phyloP scores from a whole-genome alignment of 257 asterid genomes.

The Galeopsis tetrahit region DNA sequence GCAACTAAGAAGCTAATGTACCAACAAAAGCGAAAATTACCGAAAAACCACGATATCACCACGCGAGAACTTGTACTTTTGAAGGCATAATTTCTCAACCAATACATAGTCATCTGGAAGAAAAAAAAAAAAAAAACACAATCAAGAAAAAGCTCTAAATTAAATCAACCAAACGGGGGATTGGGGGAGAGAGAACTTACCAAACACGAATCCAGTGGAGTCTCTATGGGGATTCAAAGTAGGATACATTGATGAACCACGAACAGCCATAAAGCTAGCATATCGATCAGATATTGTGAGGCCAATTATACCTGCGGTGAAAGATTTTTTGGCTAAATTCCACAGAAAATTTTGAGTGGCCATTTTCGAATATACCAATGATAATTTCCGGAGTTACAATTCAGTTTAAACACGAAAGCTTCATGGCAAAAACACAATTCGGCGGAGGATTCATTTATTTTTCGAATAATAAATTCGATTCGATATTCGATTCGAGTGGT shows the following conservation, averaged over 20 bases:
- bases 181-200: constrained; percentile 37
- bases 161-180: not conserved
- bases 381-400: not conserved
- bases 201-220: constrained; percentile 43
- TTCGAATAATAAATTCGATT: no score
- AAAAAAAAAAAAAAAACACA: not conserved
- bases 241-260: constrained; percentile 86
- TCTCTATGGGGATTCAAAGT: constrained; percentile 65
- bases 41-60: constrained; percentile 86
- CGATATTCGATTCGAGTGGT: no score
- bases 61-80: constrained; percentile 67
- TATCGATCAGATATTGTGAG: constrained; percentile 77
- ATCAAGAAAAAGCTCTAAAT: not conserved
- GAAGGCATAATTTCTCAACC: constrained; percentile 82
- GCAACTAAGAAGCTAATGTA: not conserved
- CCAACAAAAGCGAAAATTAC: constrained; percentile 41
- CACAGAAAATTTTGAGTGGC: constrained; percentile 43
- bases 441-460: constrained; percentile 13
- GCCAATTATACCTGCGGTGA: constrained; percentile 68
- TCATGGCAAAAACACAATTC: constrained; percentile 17
- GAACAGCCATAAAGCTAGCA: constrained; percentile 66
- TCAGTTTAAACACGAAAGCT: not conserved
- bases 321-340: constrained; percentile 53
- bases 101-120: constrained; percentile 72
- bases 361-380: constrained; percentile 39